Evolutionary conservation across 2,329 filamentous ascomycete species (phyloP), one percentile per base, ranked within the genome.

Genomic region (Incumbomyces lentus): DNA sequence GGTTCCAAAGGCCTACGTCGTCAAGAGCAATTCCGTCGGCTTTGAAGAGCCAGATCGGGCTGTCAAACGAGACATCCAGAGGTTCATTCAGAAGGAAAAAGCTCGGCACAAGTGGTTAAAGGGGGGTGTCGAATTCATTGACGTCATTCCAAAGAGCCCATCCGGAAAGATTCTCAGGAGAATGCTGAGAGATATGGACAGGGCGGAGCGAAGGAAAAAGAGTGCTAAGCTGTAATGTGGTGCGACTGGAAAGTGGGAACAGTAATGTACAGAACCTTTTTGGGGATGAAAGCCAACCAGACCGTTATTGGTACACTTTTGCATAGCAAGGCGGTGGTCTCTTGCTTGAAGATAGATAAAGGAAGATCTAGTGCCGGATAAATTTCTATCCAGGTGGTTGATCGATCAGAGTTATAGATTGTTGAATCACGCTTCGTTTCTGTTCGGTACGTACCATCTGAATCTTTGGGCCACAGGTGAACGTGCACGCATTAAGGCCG

Each of bases 121-220:
- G 40, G 78, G 78, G 2, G 78, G 78, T 2, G 66, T 81, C 8
- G 72, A 77, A 49, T 76, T 76, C 52, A 64, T 77, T 31, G 72
- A 76, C 48, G 65, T 61, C 0, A 72, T 81, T 52, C 78, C 78
- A 1, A 81, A 81, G 65, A 77, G 71, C 37, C 74, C 77, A 0
- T 78, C 73, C 49, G 78, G 78, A 1, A 81, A 81, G 70, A 81
- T 81, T 50, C 58, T 81, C 52, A 63, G 79, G 41, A 73, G 78
- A 44, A 62, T 84, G 39, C 64, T 93, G 55, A 72, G 84, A 35
- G 86, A 93, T 59, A 75, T 76, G 59, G 86, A 92, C 66, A 84
- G 72, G 68, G 80, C 82, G 60, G 71, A 71, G 49, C 75, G 82
- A 60, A 76, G 78, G 60, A 73, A 74, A 55, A 68, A 74, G 50